Evolutionary conservation across 2,329 filamentous ascomycete genomes (phyloP).

Genomic region (Cryphonectria japonica): DNA sequence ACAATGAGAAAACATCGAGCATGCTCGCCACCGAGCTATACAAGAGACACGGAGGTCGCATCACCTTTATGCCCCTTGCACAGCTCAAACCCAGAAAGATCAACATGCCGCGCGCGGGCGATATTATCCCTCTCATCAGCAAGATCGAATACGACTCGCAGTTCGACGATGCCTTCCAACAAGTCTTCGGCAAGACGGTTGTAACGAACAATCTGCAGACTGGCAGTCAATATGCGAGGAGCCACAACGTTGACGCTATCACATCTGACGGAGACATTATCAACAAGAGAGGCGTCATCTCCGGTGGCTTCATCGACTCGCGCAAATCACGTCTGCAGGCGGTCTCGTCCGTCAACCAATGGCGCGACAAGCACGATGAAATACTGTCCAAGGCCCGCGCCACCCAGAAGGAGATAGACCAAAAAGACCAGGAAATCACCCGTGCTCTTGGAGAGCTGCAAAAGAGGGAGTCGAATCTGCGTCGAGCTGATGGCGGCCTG

Average conservation of each 20-base stretch:
- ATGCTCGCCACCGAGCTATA: constrained; percentile 79
- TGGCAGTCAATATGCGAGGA: constrained; percentile 88
- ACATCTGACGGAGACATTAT: constrained; percentile 93
- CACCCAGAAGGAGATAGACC: constrained; percentile 72
- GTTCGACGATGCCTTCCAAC: constrained; percentile 86
- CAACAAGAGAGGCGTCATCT: constrained; percentile 93
- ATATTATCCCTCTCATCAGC: constrained; percentile 83
- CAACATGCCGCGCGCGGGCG: constrained; percentile 82
- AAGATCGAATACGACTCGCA: constrained; percentile 78
- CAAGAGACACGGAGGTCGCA: constrained; percentile 77
- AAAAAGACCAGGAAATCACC: constrained; percentile 87
- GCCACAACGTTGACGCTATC: constrained; percentile 89
- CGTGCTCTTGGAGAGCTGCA: constrained; percentile 78
- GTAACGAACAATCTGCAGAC: constrained; percentile 89
- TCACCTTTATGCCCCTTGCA: constrained; percentile 94
- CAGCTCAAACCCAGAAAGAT: constrained; percentile 71
- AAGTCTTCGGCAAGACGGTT: constrained; percentile 94
- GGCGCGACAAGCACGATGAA: constrained; percentile 74
- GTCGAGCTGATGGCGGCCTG: constrained; percentile 80
- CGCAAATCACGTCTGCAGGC: constrained; percentile 85
- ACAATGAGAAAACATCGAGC: constrained; percentile 86
- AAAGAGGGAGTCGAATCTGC: constrained; percentile 34
- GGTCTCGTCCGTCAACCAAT: constrained; percentile 74
- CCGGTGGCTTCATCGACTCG: constrained; percentile 90
- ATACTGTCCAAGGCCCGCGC: constrained; percentile 66